Evolutionary conservation across 352 stramenopile species (phyloP).

Genomic region (Pythium folliculosum): DNA sequence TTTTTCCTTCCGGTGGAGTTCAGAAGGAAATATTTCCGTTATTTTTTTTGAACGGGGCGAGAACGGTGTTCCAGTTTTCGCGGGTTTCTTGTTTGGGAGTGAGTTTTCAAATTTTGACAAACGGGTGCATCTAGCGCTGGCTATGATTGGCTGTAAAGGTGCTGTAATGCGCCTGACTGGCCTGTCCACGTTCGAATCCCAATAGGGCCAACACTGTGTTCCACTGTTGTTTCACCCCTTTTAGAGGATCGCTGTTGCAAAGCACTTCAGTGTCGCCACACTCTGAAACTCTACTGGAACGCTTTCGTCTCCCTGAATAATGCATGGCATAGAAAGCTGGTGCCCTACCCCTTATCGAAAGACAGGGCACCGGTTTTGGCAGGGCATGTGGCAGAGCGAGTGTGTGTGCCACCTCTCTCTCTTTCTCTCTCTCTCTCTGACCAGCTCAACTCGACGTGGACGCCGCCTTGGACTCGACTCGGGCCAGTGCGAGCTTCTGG

Average conservation of each 20-base stretch:
- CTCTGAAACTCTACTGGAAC: not conserved
- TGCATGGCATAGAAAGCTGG: constrained; percentile 1
- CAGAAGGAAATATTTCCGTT: constrained; percentile 6
- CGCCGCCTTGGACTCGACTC: constrained; percentile 2
- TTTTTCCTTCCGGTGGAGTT: constrained; percentile 8
- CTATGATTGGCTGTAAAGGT: constrained; percentile 23
- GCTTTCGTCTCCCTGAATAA: constrained; percentile 1
- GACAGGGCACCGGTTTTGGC: constrained; percentile 9
- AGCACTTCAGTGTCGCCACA: too few relatives aligned
- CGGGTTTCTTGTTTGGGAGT: not conserved
- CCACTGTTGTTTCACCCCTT: not conserved
- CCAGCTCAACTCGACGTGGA: constrained; percentile 1
- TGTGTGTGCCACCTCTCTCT: constrained; percentile 4
- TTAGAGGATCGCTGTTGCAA: not conserved
- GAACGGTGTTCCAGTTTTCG: constrained; percentile 6
- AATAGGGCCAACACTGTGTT: not conserved
- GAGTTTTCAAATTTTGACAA: constrained; percentile 19
- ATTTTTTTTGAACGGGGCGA: constrained; percentile 7
- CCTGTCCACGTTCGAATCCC: constrained; percentile 14
- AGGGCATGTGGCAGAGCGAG: constrained; percentile 13
- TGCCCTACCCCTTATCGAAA: constrained; percentile 21
- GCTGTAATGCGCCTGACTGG: too few relatives aligned
- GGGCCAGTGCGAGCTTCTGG: constrained; percentile 17
- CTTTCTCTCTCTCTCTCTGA: constrained; percentile 18
- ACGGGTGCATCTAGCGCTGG: not conserved